Evolutionary conservation across 805 yeast species (phyloP).

Genomic region (Lipomyces sp.): DNA sequence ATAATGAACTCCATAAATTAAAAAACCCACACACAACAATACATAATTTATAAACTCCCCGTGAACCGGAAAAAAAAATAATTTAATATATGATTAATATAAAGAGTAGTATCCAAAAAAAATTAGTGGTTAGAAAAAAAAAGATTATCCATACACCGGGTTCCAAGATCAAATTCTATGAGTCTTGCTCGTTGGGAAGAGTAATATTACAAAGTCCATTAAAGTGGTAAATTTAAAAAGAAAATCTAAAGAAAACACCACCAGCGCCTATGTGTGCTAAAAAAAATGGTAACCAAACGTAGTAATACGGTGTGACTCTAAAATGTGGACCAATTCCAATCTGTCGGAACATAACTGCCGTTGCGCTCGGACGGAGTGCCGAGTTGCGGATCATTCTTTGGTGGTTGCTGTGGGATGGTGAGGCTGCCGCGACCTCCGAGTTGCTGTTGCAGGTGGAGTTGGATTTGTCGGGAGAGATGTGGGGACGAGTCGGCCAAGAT

Average conservation of each 20-base stretch:
- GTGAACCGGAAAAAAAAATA: background rate
- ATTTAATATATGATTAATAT: background rate
- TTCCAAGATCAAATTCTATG: constrained; percentile 1
- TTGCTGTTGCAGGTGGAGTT: constrained; percentile 26
- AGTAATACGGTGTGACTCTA: constrained; percentile 7
- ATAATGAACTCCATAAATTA: too few species aligned
- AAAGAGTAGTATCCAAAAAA: constrained; percentile 2
- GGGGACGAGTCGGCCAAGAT: background rate
- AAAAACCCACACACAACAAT: too few species aligned
- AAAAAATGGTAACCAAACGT: background rate
- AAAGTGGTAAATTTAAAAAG: background rate
- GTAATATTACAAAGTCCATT: background rate
- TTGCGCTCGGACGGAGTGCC: constrained; percentile 28
- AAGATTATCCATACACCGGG: background rate
- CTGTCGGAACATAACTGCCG: constrained; percentile 41
- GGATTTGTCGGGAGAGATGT: constrained; percentile 21
- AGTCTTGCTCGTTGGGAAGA: too few species aligned
- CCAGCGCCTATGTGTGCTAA: background rate
- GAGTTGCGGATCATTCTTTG: constrained; percentile 13
- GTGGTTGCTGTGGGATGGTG: constrained; percentile 6
- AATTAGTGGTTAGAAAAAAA: background rate
- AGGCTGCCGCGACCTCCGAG: constrained; percentile 20
- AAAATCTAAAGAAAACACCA: background rate
- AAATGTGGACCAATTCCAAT: constrained; percentile 42
- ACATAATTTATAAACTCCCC: background rate